Conservation (phyloP, 1,139 yeast species). For the Suhomyces bokatorum region DNA sequence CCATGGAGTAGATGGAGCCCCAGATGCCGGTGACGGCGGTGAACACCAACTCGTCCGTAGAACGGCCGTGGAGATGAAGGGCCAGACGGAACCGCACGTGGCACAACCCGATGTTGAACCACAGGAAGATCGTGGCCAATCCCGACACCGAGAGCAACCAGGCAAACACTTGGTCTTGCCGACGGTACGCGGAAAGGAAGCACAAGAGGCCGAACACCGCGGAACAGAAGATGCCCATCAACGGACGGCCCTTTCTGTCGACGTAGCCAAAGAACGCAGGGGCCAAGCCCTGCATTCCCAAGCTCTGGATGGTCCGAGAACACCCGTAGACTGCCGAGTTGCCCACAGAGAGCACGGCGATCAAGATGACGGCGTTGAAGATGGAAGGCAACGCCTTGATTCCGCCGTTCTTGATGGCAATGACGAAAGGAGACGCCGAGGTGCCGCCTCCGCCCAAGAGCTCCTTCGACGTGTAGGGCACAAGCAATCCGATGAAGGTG, state of each 20-base stretch:
- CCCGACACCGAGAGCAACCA: conserved; percentile 48
- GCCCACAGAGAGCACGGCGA: conserved; percentile 46
- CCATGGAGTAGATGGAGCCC: conserved; percentile 38
- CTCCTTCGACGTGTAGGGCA: conserved; percentile 33
- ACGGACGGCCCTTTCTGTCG: conserved; percentile 45
- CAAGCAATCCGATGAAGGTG: conserved; percentile 40
- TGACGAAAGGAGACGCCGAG: conserved; percentile 46
- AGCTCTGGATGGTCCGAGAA: conserved; percentile 42
- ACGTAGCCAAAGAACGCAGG: conserved; percentile 39
- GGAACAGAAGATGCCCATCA: conserved; percentile 36
- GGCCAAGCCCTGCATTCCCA: conserved; percentile 44
- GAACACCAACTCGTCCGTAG: conserved; percentile 31
- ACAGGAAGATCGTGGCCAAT: conserved; percentile 43
- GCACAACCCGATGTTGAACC: conserved; percentile 44
- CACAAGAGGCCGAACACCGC: conserved; percentile 42
- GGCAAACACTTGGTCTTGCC: conserved; percentile 36
- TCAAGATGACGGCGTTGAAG: conserved; percentile 43
- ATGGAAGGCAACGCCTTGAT: conserved; percentile 44
- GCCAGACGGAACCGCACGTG: conserved; percentile 43
- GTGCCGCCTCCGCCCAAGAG: conserved; percentile 35
- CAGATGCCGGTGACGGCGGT: conserved; percentile 32
- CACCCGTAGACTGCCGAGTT: conserved; percentile 49
- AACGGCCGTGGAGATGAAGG: conserved; percentile 31
- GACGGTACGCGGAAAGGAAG: conserved; percentile 44
- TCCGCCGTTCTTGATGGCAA: conserved; percentile 45